These are phyloP conservation scores for Aegilops speltoides DNA, from an alignment of 176 grass and related monocot genomes.

Conservation along the genomic window DNA sequence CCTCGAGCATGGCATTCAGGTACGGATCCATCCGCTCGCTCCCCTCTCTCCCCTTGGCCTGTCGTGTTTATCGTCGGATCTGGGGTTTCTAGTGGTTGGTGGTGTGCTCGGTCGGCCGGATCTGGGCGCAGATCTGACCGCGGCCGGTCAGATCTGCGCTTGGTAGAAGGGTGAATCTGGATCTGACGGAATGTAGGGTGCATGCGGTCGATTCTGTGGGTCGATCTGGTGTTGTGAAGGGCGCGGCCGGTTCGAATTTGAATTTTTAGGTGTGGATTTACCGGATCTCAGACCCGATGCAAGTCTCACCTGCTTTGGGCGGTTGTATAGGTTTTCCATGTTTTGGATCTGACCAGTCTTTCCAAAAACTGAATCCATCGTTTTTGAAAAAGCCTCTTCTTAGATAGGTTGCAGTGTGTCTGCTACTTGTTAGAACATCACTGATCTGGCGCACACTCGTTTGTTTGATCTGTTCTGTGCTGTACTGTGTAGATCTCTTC, in stretches of 20 bases:
- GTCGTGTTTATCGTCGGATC: not conserved
- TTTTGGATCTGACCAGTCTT: too few species aligned
- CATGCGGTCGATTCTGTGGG: not conserved
- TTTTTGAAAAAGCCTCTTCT: not conserved
- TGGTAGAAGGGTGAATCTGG: not conserved
- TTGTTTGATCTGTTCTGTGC: not conserved
- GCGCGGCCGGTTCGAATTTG: not conserved
- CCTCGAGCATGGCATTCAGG: conserved; percentile 87
- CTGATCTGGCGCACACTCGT: not conserved
- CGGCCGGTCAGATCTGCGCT: too few species aligned
- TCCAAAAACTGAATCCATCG: not conserved
- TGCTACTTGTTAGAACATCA: too few species aligned
- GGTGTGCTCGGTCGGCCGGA: not conserved
- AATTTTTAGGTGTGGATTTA: not conserved
- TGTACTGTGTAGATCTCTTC: not conserved
- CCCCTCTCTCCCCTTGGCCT: not conserved
- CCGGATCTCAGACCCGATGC: not conserved
- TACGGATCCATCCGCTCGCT: conserved; percentile 9
- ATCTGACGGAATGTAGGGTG: not conserved
- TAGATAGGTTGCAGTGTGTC: too few species aligned
- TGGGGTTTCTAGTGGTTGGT: not conserved
- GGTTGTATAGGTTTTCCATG: too few species aligned
- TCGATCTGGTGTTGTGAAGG: not conserved
- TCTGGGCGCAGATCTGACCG: not conserved
- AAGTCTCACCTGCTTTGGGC: too few species aligned